A percentile compares a stretch with the other conserved stretches of the same genome.
Evolutionary conservation across 2,329 filamentous ascomycete genomes (phyloP).

Genomic region (Alternaria novae-zelandiae): DNA sequence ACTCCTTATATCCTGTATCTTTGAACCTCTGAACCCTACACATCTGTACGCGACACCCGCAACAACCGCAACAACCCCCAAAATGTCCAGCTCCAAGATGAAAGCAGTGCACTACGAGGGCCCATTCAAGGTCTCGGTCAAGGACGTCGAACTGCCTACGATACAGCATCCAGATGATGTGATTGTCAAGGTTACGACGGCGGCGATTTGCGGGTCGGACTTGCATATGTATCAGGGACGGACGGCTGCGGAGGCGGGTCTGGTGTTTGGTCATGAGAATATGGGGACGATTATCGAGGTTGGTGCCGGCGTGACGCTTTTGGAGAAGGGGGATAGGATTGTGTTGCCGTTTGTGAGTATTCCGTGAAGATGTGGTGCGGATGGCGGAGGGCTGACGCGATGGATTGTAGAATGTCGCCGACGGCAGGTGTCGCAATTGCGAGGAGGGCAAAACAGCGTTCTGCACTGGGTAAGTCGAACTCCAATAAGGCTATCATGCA

Average conservation of each 20-base stretch:
- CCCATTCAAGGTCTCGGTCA: conserved; percentile 67
- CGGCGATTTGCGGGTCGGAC: conserved; percentile 63
- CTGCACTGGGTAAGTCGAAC: conserved; percentile 60
- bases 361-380: not conserved
- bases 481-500: not conserved
- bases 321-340: conserved; percentile 68
- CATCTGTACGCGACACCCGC: too few species aligned
- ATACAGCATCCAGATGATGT: conserved; percentile 69
- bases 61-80: not conserved
- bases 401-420: conserved; percentile 10
- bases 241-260: conserved; percentile 66
- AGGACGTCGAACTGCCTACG: conserved; percentile 64
- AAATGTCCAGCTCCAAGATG: conserved; percentile 53
- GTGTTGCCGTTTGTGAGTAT: conserved; percentile 64
- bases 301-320: conserved; percentile 64
- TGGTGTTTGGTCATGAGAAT: conserved; percentile 69
- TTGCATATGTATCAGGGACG: conserved; percentile 69
- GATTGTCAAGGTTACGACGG: conserved; percentile 70
- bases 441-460: conserved; percentile 70
- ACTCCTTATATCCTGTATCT: not conserved
- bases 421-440: conserved; percentile 65
- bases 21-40: not conserved
- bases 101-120: conserved; percentile 69
- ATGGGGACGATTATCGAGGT: conserved; percentile 65
- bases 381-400: not conserved